Evolutionary conservation across 129 eudicot species (phyloP), one percentile per base, ranked within the genome.

Genomic region (Artemisia tridentata): DNA sequence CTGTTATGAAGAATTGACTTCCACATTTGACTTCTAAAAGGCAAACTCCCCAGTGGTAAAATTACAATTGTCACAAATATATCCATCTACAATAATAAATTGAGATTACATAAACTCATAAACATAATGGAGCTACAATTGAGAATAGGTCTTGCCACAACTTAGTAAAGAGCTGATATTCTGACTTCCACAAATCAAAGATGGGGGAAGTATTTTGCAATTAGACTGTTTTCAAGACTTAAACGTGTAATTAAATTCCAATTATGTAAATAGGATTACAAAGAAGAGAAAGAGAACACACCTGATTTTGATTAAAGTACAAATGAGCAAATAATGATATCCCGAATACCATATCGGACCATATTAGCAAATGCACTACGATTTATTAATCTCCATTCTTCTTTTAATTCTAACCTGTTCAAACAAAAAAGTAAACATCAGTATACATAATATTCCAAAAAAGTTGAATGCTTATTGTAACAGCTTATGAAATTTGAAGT

Each of bases 251-350:
- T 29, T 29, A 29, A 7, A 17, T n/a, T 13, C 21, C 49, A 50
- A 51, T 52, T 49, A 73, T 52, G 31, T 29, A 56, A 74, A 43
- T 53, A 31, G n/a, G 3, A 48, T 62, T n/a, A 56, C 12, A 31
- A 79, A 74, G 27, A 16, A 34, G 71, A n/a, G 65, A 71, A 78
- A 18, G 68, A 75, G 11, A 72, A 79, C 85, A 80, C 73, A 91
- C 97, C 88, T 88, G 75, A 79, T 78, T 90, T 79, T 87, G 92
- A 65, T 82, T 85, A 91, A 86, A 84, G 91, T 86, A 93, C 65
- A 93, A 82, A 70, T 90, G 87, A 69, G 76, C 31, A 81, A 93
- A 90, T 71, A 93, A 79, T 51, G 99, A 80, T 71, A 84, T 67
- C 48, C 99, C n/a, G n/a, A n/a, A n/a, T n/a, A n/a, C n/a, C n/a